Evolutionary conservation across 2,329 filamentous ascomycete species (phyloP).

Genomic region (Monosporascus sp.): DNA sequence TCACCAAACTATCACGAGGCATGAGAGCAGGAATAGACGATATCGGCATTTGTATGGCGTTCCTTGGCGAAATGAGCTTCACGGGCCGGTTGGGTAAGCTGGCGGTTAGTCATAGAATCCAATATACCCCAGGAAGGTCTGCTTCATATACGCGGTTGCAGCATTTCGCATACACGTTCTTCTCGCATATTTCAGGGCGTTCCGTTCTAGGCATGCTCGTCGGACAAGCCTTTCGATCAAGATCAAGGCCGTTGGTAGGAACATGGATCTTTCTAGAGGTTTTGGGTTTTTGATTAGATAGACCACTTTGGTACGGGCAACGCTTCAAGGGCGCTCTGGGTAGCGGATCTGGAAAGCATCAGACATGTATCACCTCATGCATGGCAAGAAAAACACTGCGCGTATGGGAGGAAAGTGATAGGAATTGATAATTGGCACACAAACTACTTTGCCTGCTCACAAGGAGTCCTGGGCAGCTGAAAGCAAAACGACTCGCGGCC

Average conservation of each 20-base stretch:
- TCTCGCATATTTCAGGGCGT: not conserved
- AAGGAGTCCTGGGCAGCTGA: too few species aligned
- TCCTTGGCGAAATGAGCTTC: not conserved
- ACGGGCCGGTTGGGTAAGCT: not conserved
- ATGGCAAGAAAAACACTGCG: too few species aligned
- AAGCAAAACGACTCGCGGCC: too few species aligned
- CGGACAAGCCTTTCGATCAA: not conserved
- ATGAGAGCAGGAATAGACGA: constrained; percentile 7
- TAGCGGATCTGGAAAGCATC: too few species aligned
- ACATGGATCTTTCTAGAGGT: not conserved
- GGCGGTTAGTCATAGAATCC: not conserved
- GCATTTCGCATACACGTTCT: not conserved
- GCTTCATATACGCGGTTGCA: not conserved
- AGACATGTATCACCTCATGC: too few species aligned
- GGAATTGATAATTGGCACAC: too few species aligned
- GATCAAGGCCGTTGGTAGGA: not conserved
- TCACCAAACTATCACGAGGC: constrained; percentile 3
- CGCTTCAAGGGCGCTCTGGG: too few species aligned
- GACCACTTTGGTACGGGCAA: too few species aligned
- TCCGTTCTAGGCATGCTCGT: not conserved
- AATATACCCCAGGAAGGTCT: not conserved
- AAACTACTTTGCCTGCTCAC: too few species aligned
- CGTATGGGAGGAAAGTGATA: too few species aligned
- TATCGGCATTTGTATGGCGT: constrained; percentile 5
- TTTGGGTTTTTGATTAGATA: too few species aligned